Base-by-base conservation (phyloP, 805 yeast genomes). In the Yamadazyma laniorum region DNA sequence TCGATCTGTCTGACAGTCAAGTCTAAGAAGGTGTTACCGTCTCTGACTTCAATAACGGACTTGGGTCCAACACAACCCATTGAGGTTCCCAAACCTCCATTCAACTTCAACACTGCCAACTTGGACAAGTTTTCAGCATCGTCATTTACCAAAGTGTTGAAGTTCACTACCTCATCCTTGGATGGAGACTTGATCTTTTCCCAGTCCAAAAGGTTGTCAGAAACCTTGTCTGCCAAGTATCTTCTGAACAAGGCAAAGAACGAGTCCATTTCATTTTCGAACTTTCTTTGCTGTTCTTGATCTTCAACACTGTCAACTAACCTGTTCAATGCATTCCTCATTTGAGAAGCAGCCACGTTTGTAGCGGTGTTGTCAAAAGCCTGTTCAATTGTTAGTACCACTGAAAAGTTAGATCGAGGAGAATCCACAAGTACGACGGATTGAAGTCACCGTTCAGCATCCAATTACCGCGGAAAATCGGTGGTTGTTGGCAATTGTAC, bases 11-110 rank as follows among this genome's bases (percentile, higher is more conserved):
- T 85, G 30, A 93, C 99, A 32, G 96, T 76, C 52, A 93, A 77
- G 64, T 93, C 99, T 61, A 93, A 75, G 65, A 93, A 93, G 29
- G 97, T 85, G 76, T 93, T 95, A 45, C 98, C 98, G 55, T 93
- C 99, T 66, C 99, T 85, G 34, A 93, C 99, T 72, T 93, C 99
- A 60, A 93, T 93, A 50, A 93, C 95, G 18, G 96, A 86, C 67
- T 90, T 90, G 48, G 99, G 99, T 42, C 99, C 99, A 46, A 93
- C 97, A 72, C 99, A 93, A 42, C 99, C 99, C 99, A 93, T 93
- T 7, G 98, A 91, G 15, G 99, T 93, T 59, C 99, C 99, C 52
- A 93, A 75, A 29, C 99, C 99, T 74, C 99, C 99, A 61, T 93
- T 93, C 62, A 93, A 77, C 71, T 93, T 93, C 65, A 93, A 75